Evolutionary conservation across 2,329 filamentous ascomycete genomes (phyloP).

Genomic region (Aphanoascus verrucosus): DNA sequence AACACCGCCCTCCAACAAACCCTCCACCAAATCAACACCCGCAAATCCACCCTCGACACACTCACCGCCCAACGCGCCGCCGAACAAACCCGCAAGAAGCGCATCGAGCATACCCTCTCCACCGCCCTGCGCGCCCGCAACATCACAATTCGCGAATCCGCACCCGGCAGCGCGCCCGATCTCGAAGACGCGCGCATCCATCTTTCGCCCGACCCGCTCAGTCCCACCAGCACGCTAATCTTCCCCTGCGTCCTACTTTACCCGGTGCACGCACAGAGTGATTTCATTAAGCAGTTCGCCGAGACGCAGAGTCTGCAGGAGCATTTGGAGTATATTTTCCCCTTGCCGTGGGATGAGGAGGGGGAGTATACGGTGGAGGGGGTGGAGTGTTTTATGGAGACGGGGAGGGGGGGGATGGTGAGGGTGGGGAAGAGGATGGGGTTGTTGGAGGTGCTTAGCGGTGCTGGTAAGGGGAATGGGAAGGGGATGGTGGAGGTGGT

Average conservation of each 20-base stretch:
- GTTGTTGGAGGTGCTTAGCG: slow-evolving; percentile 58
- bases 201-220: slow-evolving; percentile 61
- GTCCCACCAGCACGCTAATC: slow-evolving; percentile 58
- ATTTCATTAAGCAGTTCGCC: slow-evolving; percentile 79
- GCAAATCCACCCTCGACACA: slow-evolving; percentile 46
- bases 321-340: slow-evolving; percentile 77
- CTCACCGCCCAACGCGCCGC: slow-evolving; percentile 46
- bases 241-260: slow-evolving; percentile 81
- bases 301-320: slow-evolving; percentile 66
- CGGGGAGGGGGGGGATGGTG: slow-evolving; percentile 62
- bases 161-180: slow-evolving; percentile 55
- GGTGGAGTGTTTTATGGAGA: slow-evolving; percentile 89
- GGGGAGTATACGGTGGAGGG: slow-evolving; percentile 53
- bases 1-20: slow-evolving; percentile 59
- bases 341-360: slow-evolving; percentile 70
- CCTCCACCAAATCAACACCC: slow-evolving; percentile 51
- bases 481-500: slow-evolving; percentile 75
- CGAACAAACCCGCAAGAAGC: slow-evolving; percentile 38
- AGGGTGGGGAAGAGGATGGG: slow-evolving; percentile 81
- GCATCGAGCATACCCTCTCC: slow-evolving; percentile 51
- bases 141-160: slow-evolving; percentile 16
- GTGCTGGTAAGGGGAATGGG: no score
- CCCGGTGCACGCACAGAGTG: slow-evolving; percentile 66
- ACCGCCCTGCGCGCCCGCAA: slow-evolving; percentile 58
- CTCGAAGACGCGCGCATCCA: slow-evolving; percentile 70